A percentile compares a stretch with the other conserved stretches of the same genome.
These are phyloP conservation scores for Chlorella sorokiniana DNA, from an alignment of 139 green algal genomes.

Conservation along the genomic window DNA sequence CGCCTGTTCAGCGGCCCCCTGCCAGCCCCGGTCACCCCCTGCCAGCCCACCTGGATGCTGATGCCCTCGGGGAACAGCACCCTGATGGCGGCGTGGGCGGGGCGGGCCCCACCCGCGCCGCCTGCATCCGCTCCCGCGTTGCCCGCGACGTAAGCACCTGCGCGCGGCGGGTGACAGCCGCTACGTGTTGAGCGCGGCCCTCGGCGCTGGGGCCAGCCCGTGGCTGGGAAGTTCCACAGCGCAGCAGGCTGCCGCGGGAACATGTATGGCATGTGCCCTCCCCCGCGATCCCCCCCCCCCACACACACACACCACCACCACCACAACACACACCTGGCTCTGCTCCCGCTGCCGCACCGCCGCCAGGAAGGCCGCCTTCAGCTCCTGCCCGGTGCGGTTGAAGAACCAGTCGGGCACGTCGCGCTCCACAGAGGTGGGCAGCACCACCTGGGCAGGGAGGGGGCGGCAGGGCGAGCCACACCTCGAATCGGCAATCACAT, in stretches of 20 bases:
- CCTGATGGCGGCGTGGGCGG: slow-evolving; percentile 40
- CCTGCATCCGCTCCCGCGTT: slow-evolving; percentile 46
- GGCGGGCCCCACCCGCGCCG: background rate
- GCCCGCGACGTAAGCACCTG: slow-evolving; percentile 62
- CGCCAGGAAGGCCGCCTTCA: slow-evolving; percentile 63
- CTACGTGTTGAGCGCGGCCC: too few relatives aligned
- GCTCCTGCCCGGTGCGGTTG: slow-evolving; percentile 61
- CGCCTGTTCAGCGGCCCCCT: too few relatives aligned
- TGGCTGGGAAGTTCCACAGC: too few relatives aligned
- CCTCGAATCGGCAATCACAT: too few relatives aligned
- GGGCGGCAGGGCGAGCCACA: background rate
- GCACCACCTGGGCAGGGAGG: slow-evolving; percentile 43
- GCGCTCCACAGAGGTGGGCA: slow-evolving; percentile 60
- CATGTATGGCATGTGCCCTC: too few relatives aligned
- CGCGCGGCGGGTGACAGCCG: too few relatives aligned
- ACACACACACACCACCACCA: background rate
- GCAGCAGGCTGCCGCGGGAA: too few relatives aligned
- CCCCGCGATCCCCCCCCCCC: background rate
- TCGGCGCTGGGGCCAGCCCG: too few relatives aligned
- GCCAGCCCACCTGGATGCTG: slow-evolving; percentile 61
- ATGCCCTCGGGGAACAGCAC: slow-evolving; percentile 77
- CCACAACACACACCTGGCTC: background rate
- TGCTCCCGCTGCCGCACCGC: slow-evolving; percentile 45
- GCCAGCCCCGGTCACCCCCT: too few relatives aligned
- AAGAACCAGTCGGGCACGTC: slow-evolving; percentile 79